Percentiles rank a stretch among this genome's conserved stretches.
Evolutionary conservation across 176 grass and related monocot species (phyloP).

Genomic region (Metroxylon sagu): DNA sequence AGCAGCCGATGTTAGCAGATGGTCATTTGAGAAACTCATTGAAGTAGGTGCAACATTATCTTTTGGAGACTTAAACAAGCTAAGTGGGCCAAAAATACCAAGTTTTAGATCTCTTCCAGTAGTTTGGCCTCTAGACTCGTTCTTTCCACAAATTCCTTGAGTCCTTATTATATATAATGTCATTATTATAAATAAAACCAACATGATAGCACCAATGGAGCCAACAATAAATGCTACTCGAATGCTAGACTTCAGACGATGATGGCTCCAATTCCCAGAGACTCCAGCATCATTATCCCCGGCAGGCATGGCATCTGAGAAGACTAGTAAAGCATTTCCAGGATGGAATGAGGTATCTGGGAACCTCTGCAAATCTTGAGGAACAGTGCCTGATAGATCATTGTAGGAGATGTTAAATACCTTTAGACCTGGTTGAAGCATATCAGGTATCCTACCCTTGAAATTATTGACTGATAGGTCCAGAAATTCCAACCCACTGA

Average conservation of each 20-base stretch:
- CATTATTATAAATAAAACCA: conserved; percentile 63
- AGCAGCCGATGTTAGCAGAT: conserved; percentile 53
- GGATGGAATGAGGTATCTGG: conserved; percentile 68
- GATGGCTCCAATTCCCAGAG: conserved; percentile 13
- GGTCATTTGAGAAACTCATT: conserved; percentile 90
- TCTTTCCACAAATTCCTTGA: conserved; percentile 68
- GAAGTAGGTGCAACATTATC: conserved; percentile 63
- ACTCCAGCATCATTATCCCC: conserved; percentile 23
- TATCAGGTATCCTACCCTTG: conserved; percentile 66
- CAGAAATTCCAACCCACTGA: conserved; percentile 53
- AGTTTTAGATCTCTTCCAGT: conserved; percentile 64
- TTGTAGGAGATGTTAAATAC: conserved; percentile 84
- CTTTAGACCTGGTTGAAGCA: conserved; percentile 53
- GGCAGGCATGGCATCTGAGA: conserved; percentile 58
- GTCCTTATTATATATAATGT: conserved; percentile 71
- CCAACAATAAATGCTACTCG: conserved; percentile 68
- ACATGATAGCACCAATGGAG: conserved; percentile 57
- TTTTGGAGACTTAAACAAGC: conserved; percentile 49
- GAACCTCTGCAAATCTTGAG: conserved; percentile 68
- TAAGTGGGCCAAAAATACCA: conserved; percentile 47
- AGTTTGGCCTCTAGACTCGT: conserved; percentile 19
- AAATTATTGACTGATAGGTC: conserved; percentile 85
- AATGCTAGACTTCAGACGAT: conserved; percentile 46
- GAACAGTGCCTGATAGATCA: conserved; percentile 68
- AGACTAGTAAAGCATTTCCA: conserved; percentile 67